Base-by-base conservation (phyloP, 306 rosid species). In the Erythrophleum fordii region DNA sequence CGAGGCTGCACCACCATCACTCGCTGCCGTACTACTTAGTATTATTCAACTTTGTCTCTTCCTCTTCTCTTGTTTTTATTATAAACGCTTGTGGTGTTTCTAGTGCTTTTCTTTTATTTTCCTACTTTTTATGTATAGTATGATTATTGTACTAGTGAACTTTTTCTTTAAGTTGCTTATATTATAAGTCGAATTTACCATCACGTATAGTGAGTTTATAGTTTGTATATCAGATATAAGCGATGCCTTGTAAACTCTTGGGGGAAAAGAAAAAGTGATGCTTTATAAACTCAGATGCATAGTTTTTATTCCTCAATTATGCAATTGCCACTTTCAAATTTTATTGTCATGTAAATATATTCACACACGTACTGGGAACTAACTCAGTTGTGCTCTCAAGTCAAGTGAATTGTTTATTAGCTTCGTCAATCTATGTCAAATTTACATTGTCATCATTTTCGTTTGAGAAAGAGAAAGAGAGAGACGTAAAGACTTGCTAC, bases 1-100 rank as follows among this genome's bases (percentile, higher is more conserved):
- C 97, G 95, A n/a, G 97, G 98, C 37, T 93, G 98, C 82, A 53
- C 69, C 61, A 60, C 81, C 86, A 93, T 93, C 80, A 85, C 98
- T 69, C 94, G 88, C 8, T 93, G 98, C 84, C 97, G 98, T 39
- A 88, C 83, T 68, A 1, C 80, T 25, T 80, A 66, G 48, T 0
- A 12, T 18, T 1, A 18, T 72, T 46, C 29, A 42, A 8, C 46
- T 42, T 42, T 13, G 1, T 44, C 77, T 3, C 22, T 79, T 52
- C 6, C 52, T 12, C 66, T 41, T 37, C 55, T 52, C 28, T 73
- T 7, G 23, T 69, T 72, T 26, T 69, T 4, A 61, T 80, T 17
- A 51, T 51, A 0, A 56, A 41, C 1, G 29, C 72, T 39, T 23
- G 67, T 70, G 39, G 6, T 77, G 56, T 61, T 77, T 72, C 51